phyloP scores from a whole-genome alignment of 2,329 filamentous ascomycete species.

The Cladophialophora bantiana region DNA sequence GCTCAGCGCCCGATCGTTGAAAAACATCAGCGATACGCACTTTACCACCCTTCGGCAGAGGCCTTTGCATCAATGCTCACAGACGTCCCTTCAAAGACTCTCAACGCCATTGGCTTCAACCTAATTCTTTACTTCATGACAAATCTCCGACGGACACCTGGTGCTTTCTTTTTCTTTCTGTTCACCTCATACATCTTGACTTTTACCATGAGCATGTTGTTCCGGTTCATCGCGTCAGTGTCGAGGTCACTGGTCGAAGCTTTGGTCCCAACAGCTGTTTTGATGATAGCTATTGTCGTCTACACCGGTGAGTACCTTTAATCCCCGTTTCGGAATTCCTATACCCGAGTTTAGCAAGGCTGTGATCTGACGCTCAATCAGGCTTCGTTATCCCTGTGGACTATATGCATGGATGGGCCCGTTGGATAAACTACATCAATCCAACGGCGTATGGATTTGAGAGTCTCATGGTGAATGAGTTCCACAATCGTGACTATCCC shows the following conservation, averaged over 20 bases:
- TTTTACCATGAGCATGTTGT: conserved; percentile 65
- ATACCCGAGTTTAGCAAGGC: no score
- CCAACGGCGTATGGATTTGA: conserved; percentile 72
- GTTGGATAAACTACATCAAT: conserved; percentile 72
- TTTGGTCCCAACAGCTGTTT: conserved; percentile 62
- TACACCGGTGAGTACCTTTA: conserved; percentile 62
- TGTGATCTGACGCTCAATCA: conserved; percentile 53
- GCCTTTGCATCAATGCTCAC: conserved; percentile 83
- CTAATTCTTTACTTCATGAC: conserved; percentile 86
- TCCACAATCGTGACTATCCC: conserved; percentile 62
- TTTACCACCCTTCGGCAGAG: conserved; percentile 90
- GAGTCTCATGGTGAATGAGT: conserved; percentile 63
- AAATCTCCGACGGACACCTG: conserved; percentile 74
- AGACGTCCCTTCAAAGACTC: conserved; percentile 81
- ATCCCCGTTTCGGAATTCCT: no score
- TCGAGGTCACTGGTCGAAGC: conserved; percentile 71
- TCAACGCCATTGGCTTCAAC: conserved; percentile 79
- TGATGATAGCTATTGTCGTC: conserved; percentile 65
- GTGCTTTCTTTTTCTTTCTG: conserved; percentile 84
- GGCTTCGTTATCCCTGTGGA: conserved; percentile 66
- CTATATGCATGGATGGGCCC: conserved; percentile 69
- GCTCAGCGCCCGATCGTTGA: conserved; percentile 90
- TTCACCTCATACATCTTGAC: conserved; percentile 69
- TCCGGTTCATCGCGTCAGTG: conserved; percentile 74
- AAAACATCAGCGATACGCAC: conserved; percentile 83